phyloP scores from a whole-genome alignment of 768 basidiomycete species.

The Amanita muscaria region DNA sequence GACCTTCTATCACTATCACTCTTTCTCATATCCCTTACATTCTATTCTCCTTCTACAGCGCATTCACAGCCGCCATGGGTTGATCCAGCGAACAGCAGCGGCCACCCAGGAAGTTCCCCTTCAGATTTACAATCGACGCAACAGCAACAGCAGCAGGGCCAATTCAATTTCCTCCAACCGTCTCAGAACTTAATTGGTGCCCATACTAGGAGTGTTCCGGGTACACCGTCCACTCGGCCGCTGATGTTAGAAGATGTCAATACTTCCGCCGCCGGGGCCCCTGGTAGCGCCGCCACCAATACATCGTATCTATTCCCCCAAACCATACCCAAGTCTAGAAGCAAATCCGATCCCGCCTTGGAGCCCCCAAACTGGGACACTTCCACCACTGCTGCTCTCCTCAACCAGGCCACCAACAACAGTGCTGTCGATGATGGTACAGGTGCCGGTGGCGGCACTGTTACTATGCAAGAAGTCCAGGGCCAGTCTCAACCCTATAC shows the following conservation, averaged over 20 bases:
- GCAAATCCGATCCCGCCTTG: constrained; percentile 52
- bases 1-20: constrained; percentile 36
- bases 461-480: constrained; percentile 35
- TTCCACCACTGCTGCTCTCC: constrained; percentile 1
- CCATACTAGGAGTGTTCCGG: constrained; percentile 4
- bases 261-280: not conserved
- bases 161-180: not conserved
- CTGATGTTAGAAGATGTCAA: constrained; percentile 2
- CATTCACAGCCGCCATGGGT: constrained; percentile 8
- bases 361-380: constrained; percentile 47
- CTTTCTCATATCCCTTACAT: constrained; percentile 5
- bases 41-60: not conserved
- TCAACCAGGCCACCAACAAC: not conserved
- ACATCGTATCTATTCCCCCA: constrained; percentile 15
- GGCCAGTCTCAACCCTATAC: constrained; percentile 12
- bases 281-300: not conserved
- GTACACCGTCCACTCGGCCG: constrained; percentile 1
- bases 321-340: constrained; percentile 35
- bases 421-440: constrained; percentile 14
- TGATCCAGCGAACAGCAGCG: constrained; percentile 1
- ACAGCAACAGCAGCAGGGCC: constrained; percentile 3
- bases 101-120: not conserved
- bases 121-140: not conserved
- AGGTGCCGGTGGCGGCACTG: constrained; percentile 11
- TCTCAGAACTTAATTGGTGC: not conserved